phyloP scores from a whole-genome alignment of 371 early-diverging fungal genomes.

The Rhizopus stolonifer region DNA sequence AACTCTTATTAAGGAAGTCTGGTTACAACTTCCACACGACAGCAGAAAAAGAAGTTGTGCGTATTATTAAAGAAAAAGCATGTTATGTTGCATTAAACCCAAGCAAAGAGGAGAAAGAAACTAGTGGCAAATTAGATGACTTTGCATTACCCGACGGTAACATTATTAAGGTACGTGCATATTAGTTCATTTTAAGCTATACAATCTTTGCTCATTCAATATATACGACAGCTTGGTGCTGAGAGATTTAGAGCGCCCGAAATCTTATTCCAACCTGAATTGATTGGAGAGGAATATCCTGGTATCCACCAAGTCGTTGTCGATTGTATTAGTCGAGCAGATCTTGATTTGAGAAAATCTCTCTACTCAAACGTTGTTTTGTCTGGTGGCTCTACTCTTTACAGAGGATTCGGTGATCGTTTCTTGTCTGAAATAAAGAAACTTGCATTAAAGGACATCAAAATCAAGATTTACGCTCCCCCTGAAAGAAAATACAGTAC shows the following conservation, averaged over 20 bases:
- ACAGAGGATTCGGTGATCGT: slow-evolving; percentile 94
- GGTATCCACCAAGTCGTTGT: slow-evolving; percentile 91
- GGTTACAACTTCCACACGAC: slow-evolving; percentile 97
- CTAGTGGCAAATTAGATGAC: slow-evolving; percentile 68
- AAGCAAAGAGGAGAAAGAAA: slow-evolving; percentile 86
- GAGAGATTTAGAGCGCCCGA: slow-evolving; percentile 98
- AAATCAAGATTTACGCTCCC: slow-evolving; percentile 95
- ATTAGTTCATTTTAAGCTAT: neutral
- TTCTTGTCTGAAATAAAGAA: slow-evolving; percentile 98
- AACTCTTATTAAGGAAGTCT: slow-evolving; percentile 88
- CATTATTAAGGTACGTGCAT: slow-evolving; percentile 65
- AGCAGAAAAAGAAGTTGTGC: slow-evolving; percentile 97
- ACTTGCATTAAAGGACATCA: slow-evolving; percentile 85
- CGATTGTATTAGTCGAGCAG: slow-evolving; percentile 88
- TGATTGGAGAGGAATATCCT: slow-evolving; percentile 90
- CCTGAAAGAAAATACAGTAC: slow-evolving; percentile 97
- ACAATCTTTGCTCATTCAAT: neutral
- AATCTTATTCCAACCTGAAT: slow-evolving; percentile 95
- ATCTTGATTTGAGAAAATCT: slow-evolving; percentile 91
- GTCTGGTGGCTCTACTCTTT: slow-evolving; percentile 98
- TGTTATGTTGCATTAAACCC: slow-evolving; percentile 94
- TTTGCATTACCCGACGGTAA: slow-evolving; percentile 92
- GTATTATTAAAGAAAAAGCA: slow-evolving; percentile 95
- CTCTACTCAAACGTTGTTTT: slow-evolving; percentile 96
- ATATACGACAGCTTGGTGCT: slow-evolving; percentile 84